Evolutionary conservation across 305 asterid genomes (phyloP).

Genomic region (Caryopteris hybrid): DNA sequence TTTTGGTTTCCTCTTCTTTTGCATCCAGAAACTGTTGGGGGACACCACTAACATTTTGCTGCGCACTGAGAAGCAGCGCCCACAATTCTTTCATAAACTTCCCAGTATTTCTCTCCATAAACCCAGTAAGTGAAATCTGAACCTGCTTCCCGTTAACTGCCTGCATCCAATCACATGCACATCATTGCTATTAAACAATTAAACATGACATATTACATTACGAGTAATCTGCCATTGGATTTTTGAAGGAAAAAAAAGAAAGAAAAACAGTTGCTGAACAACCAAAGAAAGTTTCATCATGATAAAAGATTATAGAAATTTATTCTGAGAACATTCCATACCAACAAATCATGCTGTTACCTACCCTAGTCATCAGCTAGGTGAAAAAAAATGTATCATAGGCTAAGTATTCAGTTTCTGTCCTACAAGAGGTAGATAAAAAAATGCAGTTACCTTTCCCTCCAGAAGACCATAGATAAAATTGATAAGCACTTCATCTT

Average conservation of each 20-base stretch:
- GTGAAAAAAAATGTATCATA: neutral
- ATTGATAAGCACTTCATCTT: slow-evolving; percentile 98
- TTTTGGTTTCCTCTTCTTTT: slow-evolving; percentile 90
- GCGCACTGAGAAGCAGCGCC: slow-evolving; percentile 86
- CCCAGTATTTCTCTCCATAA: slow-evolving; percentile 98
- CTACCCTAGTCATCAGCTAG: slow-evolving; percentile 4
- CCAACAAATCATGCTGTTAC: neutral
- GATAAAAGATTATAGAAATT: neutral
- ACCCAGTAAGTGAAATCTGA: slow-evolving; percentile 93
- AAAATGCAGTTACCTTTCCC: slow-evolving; percentile 60
- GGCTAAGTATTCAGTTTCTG: neutral
- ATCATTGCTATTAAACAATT: slow-evolving; percentile 7
- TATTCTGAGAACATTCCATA: neutral
- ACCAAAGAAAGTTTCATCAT: neutral
- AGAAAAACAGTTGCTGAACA: neutral
- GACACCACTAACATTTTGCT: slow-evolving; percentile 82
- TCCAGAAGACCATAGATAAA: slow-evolving; percentile 86
- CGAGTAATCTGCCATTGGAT: neutral
- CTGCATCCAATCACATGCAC: slow-evolving; percentile 42
- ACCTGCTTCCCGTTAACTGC: slow-evolving; percentile 88
- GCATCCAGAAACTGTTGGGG: slow-evolving; percentile 98
- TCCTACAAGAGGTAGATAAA: neutral
- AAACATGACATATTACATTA: neutral
- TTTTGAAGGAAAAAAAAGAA: neutral
- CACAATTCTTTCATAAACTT: slow-evolving; percentile 99